phyloP scores from a whole-genome alignment of 2,329 filamentous ascomycete genomes.

The Simplicillium aogashimaense region DNA sequence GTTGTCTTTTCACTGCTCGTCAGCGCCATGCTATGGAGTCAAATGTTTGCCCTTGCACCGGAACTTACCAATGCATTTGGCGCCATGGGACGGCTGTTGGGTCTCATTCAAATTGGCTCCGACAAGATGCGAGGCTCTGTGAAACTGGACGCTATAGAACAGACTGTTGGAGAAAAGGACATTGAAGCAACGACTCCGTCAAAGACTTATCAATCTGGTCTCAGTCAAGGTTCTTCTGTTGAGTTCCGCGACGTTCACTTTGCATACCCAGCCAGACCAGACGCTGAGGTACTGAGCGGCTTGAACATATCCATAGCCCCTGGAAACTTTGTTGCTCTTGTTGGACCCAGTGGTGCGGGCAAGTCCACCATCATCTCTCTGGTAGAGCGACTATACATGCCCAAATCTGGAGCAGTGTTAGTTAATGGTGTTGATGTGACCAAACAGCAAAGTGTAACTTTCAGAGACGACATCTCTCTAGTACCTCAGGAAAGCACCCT shows the following conservation, averaged over 20 bases:
- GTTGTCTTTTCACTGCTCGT: constrained; percentile 52
- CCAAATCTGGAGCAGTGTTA: constrained; percentile 1
- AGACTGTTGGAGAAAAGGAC: constrained; percentile 4
- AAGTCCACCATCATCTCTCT: constrained; percentile 5
- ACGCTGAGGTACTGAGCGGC: constrained; percentile 1
- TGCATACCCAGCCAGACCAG: constrained; percentile 6
- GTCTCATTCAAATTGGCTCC: constrained; percentile 14
- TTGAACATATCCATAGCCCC: constrained; percentile 2
- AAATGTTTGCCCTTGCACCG: constrained; percentile 55
- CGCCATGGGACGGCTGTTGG: constrained; percentile 37
- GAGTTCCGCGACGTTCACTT: constrained; percentile 5
- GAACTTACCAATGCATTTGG: constrained; percentile 49
- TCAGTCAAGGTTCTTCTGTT: constrained; percentile 1
- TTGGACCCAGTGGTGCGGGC: constrained; percentile 4
- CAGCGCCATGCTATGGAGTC: constrained; percentile 50
- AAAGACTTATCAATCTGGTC: neutral
- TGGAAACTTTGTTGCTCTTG: constrained; percentile 2
- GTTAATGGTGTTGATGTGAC: constrained; percentile 13
- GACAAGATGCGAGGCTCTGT: neutral
- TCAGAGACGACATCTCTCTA: constrained; percentile 26
- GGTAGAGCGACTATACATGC: constrained; percentile 4
- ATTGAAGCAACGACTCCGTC: neutral
- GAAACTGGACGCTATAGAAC: constrained; percentile 1
- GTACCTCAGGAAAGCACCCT: constrained; percentile 29
- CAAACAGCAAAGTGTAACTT: constrained; percentile 10